Conservation (phyloP, 1,284 basidiomycete species). For the Pseudozyma hubeiensis region DNA sequence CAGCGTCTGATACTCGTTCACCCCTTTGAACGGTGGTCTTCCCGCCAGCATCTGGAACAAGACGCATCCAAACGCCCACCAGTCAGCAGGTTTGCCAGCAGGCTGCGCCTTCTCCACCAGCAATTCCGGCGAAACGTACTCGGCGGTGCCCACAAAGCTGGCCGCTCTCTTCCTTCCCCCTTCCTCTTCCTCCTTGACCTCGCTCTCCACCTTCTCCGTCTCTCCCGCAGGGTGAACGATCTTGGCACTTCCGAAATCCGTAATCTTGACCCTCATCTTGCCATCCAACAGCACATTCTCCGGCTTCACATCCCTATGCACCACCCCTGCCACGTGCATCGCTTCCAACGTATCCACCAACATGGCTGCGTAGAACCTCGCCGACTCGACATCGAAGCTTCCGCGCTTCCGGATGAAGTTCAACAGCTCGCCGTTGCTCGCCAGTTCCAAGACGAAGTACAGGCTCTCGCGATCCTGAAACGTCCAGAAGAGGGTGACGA, state of each 20-base stretch:
- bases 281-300: constrained; percentile 66
- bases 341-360: constrained; percentile 60
- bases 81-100: constrained; percentile 71
- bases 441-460: constrained; percentile 67
- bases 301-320: constrained; percentile 65
- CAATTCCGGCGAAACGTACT: constrained; percentile 94
- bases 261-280: constrained; percentile 59
- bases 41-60: constrained; percentile 73
- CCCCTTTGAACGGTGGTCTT: constrained; percentile 73
- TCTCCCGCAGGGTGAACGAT: constrained; percentile 41
- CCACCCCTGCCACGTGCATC: constrained; percentile 62
- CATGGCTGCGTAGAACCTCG: constrained; percentile 62
- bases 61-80: constrained; percentile 74
- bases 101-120: constrained; percentile 75
- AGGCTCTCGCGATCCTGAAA: constrained; percentile 67
- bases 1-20: constrained; percentile 74
- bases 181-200: too few relatives aligned
- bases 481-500: constrained; percentile 66
- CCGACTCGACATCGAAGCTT: constrained; percentile 55
- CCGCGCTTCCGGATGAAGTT: constrained; percentile 61
- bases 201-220: not conserved
- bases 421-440: constrained; percentile 65
- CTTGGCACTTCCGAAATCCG: constrained; percentile 67
- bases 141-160: constrained; percentile 95
- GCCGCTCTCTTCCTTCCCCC: constrained; percentile 70